Conservation (phyloP, 1,284 basidiomycete genomes). For the Tilletia setariae region DNA sequence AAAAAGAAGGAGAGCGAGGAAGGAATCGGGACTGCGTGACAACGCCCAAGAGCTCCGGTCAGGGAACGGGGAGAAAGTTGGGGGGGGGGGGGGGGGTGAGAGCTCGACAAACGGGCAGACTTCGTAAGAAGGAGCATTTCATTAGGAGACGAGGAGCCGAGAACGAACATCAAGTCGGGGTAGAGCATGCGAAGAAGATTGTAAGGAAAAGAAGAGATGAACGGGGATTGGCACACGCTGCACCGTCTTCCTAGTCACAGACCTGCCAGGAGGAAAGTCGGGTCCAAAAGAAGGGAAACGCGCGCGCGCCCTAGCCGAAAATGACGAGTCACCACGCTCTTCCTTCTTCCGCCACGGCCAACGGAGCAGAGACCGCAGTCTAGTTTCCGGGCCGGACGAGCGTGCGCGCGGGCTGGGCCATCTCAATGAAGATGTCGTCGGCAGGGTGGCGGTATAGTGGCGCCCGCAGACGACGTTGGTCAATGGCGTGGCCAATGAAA, state of each 20-base stretch:
- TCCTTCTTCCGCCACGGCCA: too few relatives aligned
- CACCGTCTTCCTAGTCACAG: too few relatives aligned
- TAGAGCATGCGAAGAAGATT: neutral
- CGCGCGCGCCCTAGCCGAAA: too few relatives aligned
- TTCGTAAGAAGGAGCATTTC: constrained; percentile 24
- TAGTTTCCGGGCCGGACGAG: constrained; percentile 21
- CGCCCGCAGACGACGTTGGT: constrained; percentile 74
- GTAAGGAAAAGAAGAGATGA: too few relatives aligned
- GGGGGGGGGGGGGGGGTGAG: neutral
- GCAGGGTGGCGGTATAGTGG: constrained; percentile 53
- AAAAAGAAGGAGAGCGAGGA: neutral
- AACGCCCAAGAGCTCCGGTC: too few relatives aligned
- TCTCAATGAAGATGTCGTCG: constrained; percentile 56
- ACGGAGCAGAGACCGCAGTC: too few relatives aligned
- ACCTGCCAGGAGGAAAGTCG: too few relatives aligned
- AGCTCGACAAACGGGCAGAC: constrained; percentile 17
- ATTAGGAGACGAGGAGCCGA: neutral
- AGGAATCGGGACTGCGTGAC: neutral
- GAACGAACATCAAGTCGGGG: neutral
- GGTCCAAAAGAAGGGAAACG: too few relatives aligned
- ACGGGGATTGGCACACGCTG: too few relatives aligned
- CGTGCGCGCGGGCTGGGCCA: constrained; percentile 46
- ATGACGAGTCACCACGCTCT: too few relatives aligned
- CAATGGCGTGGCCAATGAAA: constrained; percentile 86
- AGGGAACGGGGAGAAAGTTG: too few relatives aligned